Evolutionary conservation across 1,284 basidiomycete species (phyloP).

Genomic region (Gastroboletus turbinatus): DNA sequence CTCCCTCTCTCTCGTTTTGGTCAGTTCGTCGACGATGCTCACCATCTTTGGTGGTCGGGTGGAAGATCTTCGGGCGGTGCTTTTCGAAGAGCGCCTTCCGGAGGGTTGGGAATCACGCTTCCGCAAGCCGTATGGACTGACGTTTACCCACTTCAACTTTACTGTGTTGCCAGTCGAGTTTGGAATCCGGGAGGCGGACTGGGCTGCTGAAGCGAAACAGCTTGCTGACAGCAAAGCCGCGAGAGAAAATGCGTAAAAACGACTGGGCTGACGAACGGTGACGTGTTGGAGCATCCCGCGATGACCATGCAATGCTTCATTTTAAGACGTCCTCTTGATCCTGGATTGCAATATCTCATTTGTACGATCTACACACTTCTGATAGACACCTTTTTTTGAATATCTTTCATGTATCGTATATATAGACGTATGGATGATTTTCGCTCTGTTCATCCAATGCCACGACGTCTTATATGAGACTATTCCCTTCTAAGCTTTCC

Average conservation of each 20-base stretch:
- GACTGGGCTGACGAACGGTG: neutral
- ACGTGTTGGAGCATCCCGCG: neutral
- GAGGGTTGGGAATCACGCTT: constrained; percentile 67
- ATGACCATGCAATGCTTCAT: neutral
- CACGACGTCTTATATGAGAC: neutral
- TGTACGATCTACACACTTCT: neutral
- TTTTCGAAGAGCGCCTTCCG: constrained; percentile 66
- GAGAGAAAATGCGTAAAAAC: neutral
- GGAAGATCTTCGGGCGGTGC: constrained; percentile 51
- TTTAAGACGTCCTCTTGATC: neutral
- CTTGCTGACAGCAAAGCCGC: neutral
- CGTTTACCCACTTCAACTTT: constrained; percentile 52
- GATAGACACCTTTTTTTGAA: no score
- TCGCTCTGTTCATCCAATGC: neutral
- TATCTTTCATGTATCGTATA: neutral
- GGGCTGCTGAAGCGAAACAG: constrained; percentile 15
- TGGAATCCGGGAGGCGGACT: constrained; percentile 40
- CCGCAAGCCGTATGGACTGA: constrained; percentile 56
- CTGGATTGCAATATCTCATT: neutral
- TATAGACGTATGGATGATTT: no score
- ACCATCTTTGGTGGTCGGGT: constrained; percentile 65
- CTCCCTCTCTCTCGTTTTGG: neutral
- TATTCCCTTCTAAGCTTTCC: no score
- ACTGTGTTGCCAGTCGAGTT: constrained; percentile 55
- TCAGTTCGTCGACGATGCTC: constrained; percentile 21